These are phyloP conservation scores for Amanita molliuscula DNA, from an alignment of 768 basidiomycete species.

Conservation along the genomic window DNA sequence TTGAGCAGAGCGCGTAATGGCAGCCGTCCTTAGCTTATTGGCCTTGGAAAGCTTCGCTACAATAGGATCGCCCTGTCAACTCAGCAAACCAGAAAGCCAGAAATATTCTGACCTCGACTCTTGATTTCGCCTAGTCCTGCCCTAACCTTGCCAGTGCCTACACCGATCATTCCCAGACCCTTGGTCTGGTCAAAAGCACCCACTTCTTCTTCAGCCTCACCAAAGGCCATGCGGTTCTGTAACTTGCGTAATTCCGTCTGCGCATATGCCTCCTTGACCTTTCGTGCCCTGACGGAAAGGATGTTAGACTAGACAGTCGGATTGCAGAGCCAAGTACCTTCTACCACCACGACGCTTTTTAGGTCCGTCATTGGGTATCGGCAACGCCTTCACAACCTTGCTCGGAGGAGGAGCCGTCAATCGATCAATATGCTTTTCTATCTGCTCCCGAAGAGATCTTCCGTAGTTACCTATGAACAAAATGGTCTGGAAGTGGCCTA, in stretches of 20 bases:
- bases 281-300: constrained; percentile 59
- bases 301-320: background rate
- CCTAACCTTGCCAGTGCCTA: constrained; percentile 78
- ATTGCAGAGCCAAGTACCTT: constrained; percentile 37
- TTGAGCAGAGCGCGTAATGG: constrained; percentile 70
- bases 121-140: constrained; percentile 82
- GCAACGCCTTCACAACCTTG: constrained; percentile 88
- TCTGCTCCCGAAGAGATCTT: constrained; percentile 66
- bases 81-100: background rate
- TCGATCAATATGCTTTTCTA: constrained; percentile 89
- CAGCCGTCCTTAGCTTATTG: constrained; percentile 83
- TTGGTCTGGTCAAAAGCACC: constrained; percentile 97
- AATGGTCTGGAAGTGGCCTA: background rate
- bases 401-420: constrained; percentile 90
- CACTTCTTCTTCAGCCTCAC: constrained; percentile 91
- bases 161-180: constrained; percentile 95
- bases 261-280: constrained; percentile 97
- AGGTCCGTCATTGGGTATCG: constrained; percentile 89
- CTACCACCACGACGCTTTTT: constrained; percentile 95
- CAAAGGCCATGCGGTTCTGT: constrained; percentile 95
- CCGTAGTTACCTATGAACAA: constrained; percentile 61
- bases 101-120: constrained; percentile 62
- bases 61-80: background rate
- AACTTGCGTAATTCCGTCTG: constrained; percentile 94
- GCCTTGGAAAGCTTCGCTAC: constrained; percentile 93